A percentile compares a stretch with the other conserved stretches of the same genome.
These are phyloP conservation scores for Debaryomyces castellii DNA, from an alignment of 805 yeast species.

Conservation along the genomic window DNA sequence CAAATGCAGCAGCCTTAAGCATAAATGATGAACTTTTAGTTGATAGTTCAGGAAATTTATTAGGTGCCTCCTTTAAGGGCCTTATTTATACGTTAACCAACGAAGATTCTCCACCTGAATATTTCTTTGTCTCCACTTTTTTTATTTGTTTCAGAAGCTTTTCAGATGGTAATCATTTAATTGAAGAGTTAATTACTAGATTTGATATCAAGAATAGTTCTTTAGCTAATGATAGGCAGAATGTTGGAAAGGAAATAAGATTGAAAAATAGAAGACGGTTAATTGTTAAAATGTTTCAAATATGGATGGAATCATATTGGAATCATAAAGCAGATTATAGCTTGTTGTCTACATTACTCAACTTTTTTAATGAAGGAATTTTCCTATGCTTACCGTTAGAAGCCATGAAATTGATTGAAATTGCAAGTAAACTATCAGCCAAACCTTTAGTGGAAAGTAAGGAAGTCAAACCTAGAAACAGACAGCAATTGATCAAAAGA, in stretches of 20 bases:
- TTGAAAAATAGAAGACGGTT: constrained; percentile 62
- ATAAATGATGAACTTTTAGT: constrained; percentile 49
- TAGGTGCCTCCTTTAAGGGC: constrained; percentile 74
- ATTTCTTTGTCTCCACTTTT: constrained; percentile 69
- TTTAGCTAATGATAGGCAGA: constrained; percentile 10
- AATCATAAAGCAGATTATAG: constrained; percentile 57
- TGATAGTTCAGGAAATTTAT: constrained; percentile 49
- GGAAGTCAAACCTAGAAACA: constrained; percentile 11
- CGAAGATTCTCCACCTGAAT: constrained; percentile 62
- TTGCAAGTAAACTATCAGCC: constrained; percentile 59
- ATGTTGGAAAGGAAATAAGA: constrained; percentile 28
- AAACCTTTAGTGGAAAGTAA: constrained; percentile 50
- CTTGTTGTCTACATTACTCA: constrained; percentile 66
- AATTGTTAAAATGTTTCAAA: constrained; percentile 66
- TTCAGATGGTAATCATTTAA: constrained; percentile 62
- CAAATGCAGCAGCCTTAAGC: constrained; percentile 8
- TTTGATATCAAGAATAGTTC: constrained; percentile 52
- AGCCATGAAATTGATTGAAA: constrained; percentile 57
- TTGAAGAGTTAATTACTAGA: constrained; percentile 65
- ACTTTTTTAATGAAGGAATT: constrained; percentile 79
- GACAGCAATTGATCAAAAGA: constrained; percentile 53
- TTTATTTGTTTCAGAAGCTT: constrained; percentile 75
- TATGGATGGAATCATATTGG: constrained; percentile 94
- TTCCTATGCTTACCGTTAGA: constrained; percentile 63
- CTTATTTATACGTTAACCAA: constrained; percentile 65